Percentiles rank a stretch among this genome's conserved stretches.
phyloP scores from a whole-genome alignment of 371 early-diverging fungal species.

The Gilbertella persicaria region DNA sequence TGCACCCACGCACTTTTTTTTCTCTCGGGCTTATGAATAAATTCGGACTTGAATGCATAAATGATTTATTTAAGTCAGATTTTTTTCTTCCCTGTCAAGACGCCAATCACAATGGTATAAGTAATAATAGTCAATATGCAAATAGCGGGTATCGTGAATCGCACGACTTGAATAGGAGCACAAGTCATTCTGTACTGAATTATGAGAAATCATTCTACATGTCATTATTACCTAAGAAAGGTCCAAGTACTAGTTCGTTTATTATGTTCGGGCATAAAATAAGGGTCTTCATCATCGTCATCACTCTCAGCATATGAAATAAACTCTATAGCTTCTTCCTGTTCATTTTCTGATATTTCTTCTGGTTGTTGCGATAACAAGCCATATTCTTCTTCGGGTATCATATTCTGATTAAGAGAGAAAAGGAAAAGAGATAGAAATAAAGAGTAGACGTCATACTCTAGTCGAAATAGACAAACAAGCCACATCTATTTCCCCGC shows the following conservation, averaged over 20 bases:
- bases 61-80: too few species aligned
- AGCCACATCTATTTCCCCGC: too few species aligned
- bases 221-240: conserved; percentile 34
- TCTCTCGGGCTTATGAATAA: neutral
- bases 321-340: conserved; percentile 54
- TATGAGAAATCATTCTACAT: neutral
- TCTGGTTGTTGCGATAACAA: conserved; percentile 17
- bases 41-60: neutral
- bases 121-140: conserved; percentile 46
- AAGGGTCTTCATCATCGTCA: conserved; percentile 59
- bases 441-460: too few species aligned
- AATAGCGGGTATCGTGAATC: conserved; percentile 44
- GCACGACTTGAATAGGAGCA: conserved; percentile 51
- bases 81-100: conserved; percentile 39
- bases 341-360: conserved; percentile 35
- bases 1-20: too few species aligned
- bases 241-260: conserved; percentile 53
- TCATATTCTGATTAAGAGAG: too few species aligned
- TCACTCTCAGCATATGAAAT: conserved; percentile 55
- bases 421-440: too few species aligned
- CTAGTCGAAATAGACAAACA: too few species aligned
- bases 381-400: conserved; percentile 30
- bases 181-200: conserved; percentile 38
- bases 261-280: conserved; percentile 52
- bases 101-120: conserved; percentile 50